A percentile compares a stretch with the other conserved stretches of the same genome.
Evolutionary conservation across 352 stramenopile genomes (phyloP).

Genomic region (Globisporangium perplexum): DNA sequence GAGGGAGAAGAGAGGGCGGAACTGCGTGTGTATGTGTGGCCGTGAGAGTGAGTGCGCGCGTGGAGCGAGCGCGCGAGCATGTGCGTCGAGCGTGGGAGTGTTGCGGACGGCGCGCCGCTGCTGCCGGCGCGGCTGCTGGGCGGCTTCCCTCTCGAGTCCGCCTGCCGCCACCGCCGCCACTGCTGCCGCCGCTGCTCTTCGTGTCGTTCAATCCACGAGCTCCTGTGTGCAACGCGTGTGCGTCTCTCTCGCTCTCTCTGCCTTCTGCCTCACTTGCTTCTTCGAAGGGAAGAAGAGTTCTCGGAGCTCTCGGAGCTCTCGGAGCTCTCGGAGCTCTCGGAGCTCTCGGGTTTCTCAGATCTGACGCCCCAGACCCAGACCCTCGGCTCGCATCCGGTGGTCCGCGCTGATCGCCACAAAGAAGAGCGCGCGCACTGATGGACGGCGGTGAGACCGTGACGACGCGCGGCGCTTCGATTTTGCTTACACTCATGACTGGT

Average conservation of each 20-base stretch:
- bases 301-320: not conserved
- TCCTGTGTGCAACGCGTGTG: not conserved
- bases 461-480: too few species aligned
- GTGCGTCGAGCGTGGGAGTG: slow-evolving; percentile 1
- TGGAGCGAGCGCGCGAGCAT: not conserved
- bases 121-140: not conserved
- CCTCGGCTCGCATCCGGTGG: too few species aligned
- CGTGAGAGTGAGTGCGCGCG: slow-evolving; percentile 1
- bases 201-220: slow-evolving; percentile 1
- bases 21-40: slow-evolving; percentile 1
- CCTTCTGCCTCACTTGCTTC: too few species aligned
- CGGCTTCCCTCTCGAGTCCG: not conserved
- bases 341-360: too few species aligned
- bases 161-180: not conserved
- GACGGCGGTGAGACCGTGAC: not conserved
- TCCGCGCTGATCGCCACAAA: too few species aligned
- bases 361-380: too few species aligned
- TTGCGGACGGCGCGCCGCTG: not conserved
- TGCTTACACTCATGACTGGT: too few species aligned
- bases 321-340: too few species aligned
- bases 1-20: not conserved
- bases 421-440: too few species aligned
- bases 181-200: not conserved
- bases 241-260: not conserved
- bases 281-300: too few species aligned